phyloP scores from a whole-genome alignment of 108 stramenopile species.

The Ochromonas danica region DNA sequence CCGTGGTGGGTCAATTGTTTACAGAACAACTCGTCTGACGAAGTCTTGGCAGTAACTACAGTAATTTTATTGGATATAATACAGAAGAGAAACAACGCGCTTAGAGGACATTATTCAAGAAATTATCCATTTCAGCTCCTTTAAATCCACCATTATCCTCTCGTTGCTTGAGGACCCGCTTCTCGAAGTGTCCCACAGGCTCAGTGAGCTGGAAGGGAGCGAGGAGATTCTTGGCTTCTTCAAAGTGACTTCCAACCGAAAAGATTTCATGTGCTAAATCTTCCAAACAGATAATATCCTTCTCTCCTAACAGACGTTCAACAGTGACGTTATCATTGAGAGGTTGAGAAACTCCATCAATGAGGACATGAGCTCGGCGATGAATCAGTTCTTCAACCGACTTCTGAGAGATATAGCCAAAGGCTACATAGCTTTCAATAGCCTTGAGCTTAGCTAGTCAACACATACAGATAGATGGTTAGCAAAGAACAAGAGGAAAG shows the following conservation, averaged over 20 bases:
- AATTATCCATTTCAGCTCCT: slow-evolving; percentile 23
- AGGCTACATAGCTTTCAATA: slow-evolving; percentile 7
- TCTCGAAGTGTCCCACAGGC: slow-evolving; percentile 25
- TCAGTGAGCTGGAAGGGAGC: background rate
- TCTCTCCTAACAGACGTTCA: background rate
- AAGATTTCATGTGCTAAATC: slow-evolving; percentile 30
- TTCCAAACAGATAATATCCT: slow-evolving; percentile 23
- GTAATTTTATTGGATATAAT: too few species aligned
- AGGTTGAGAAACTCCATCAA: background rate
- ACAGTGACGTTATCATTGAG: slow-evolving; percentile 16
- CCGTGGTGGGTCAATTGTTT: too few species aligned
- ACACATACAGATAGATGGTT: background rate
- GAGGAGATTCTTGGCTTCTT: background rate
- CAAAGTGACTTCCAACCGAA: slow-evolving; percentile 1
- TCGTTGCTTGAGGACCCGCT: background rate
- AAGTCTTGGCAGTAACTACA: too few species aligned
- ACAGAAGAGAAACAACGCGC: too few species aligned
- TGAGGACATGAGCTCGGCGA: background rate
- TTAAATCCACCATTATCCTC: slow-evolving; percentile 22
- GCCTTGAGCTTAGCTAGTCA: slow-evolving; percentile 8
- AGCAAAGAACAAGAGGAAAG: background rate
- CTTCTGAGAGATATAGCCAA: slow-evolving; percentile 1
- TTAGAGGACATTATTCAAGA: slow-evolving; percentile 22
- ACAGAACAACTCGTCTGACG: too few species aligned
- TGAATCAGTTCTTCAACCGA: slow-evolving; percentile 22